Evolutionary conservation across 1,139 yeast genomes (phyloP), one percentile per base, ranked within the genome.

Genomic region (Suhomyces bribrorum): DNA sequence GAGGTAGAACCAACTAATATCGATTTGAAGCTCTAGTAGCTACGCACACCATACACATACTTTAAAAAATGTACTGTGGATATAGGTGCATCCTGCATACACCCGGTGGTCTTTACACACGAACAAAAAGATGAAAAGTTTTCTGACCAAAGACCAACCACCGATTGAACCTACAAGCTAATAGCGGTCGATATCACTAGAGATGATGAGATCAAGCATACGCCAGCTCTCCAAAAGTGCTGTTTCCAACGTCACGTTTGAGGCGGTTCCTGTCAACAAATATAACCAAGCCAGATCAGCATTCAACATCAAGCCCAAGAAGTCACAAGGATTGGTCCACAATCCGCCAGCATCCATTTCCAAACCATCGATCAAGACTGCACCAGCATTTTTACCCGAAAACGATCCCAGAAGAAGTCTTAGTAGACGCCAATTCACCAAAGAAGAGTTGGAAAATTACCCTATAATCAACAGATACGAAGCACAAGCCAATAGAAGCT

Each of bases 351-450:
- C 28, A 15, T 37, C 54, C 15, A 41, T 49, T 26, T 40, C 44
- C 38, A 46, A 43, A 30, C 51, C 54, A 16, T 43, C 42, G 32
- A 45, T 46, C 29, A 61, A 63, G 36, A 87, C 95, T 0, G 95
- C 96, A 24, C 75, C 74, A 46, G 81, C 81, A 4, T 87, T 87
- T 56, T 63, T 87, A 38, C 96, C 96, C 3, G 53, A 62, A 2
- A 53, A 61, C 7, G 94, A 86, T 54, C 79, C 79, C 23, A 75
- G 95, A 52, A 73, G 69, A 43, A 62, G 59, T 2, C 61, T 67
- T 25, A 59, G 47, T 35, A 45, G 24, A 38, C 49, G 39, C 44
- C 31, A 46, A 47, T 67, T 55, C 49, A 61, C 65, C 32, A 54
- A 55, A 20, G 69, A 78, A 59, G 68, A 74, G 38, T 53, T 77